Percentiles rank a stretch among this genome's conserved stretches.
These are phyloP conservation scores for Aspergillus ruber DNA, from an alignment of 2,329 filamentous ascomycete genomes.

Conservation along the genomic window DNA sequence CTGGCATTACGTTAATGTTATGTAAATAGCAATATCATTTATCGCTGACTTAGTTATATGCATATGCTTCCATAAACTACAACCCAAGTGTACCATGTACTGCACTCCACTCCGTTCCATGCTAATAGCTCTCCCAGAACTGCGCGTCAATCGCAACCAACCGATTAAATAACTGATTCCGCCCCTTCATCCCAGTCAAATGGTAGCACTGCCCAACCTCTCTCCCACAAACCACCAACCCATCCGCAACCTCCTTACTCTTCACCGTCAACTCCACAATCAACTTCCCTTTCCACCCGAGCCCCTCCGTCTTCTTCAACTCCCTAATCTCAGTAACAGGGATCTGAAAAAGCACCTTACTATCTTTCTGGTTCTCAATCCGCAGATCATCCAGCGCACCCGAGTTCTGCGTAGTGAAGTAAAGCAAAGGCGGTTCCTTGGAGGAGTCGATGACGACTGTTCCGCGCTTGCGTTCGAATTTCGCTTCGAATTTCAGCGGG, in stretches of 20 bases:
- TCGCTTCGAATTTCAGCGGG: constrained; percentile 68
- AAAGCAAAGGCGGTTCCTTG: constrained; percentile 42
- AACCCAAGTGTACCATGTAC: no score
- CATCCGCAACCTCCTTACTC: constrained; percentile 68
- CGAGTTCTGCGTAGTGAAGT: constrained; percentile 49
- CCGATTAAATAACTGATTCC: constrained; percentile 77
- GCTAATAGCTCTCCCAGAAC: constrained; percentile 73
- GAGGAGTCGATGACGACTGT: constrained; percentile 57
- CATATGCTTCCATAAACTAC: no score
- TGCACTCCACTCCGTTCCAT: background rate
- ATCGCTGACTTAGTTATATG: no score
- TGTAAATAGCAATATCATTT: no score
- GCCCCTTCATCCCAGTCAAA: constrained; percentile 63
- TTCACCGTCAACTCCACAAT: constrained; percentile 70
- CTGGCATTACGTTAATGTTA: no score
- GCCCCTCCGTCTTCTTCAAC: constrained; percentile 69
- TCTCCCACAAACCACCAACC: constrained; percentile 58
- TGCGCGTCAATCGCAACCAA: constrained; percentile 68
- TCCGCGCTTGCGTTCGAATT: constrained; percentile 65
- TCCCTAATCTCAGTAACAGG: constrained; percentile 64
- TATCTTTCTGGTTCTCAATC: constrained; percentile 45
- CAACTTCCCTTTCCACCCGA: constrained; percentile 79
- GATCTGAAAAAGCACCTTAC: constrained; percentile 60
- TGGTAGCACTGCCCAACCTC: constrained; percentile 47
- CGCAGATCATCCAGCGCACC: constrained; percentile 37